Evolutionary conservation across 176 grass and related monocot species (phyloP).

Genomic region (Eremochloa ophiuroides): DNA sequence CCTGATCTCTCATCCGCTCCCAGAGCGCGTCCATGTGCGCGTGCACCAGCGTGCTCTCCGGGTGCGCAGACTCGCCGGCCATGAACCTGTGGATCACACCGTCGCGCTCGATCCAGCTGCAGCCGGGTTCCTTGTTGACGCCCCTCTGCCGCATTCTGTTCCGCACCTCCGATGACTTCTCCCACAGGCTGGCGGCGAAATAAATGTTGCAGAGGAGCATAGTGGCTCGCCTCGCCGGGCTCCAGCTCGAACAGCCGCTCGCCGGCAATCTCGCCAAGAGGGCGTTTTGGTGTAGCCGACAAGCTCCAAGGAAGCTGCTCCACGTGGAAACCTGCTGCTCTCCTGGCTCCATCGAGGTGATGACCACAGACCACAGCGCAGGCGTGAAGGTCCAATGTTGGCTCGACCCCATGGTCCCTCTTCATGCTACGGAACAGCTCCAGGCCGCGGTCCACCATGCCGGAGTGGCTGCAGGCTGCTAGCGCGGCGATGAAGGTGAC

Average conservation of each 20-base stretch:
- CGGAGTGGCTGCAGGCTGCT: slow-evolving; percentile 91
- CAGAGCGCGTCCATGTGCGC: slow-evolving; percentile 58
- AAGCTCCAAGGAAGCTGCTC: slow-evolving; percentile 79
- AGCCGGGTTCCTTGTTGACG: slow-evolving; percentile 75
- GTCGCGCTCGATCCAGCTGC: slow-evolving; percentile 80
- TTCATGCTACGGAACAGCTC: slow-evolving; percentile 68
- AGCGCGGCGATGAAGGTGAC: slow-evolving; percentile 81
- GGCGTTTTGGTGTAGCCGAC: slow-evolving; percentile 63
- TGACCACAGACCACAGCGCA: slow-evolving; percentile 70
- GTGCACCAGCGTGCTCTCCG: slow-evolving; percentile 58
- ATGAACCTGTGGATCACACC: slow-evolving; percentile 65
- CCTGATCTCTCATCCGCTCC: slow-evolving; percentile 68
- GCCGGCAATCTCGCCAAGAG: slow-evolving; percentile 61
- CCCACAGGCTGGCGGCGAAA: slow-evolving; percentile 54
- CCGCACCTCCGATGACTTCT: slow-evolving; percentile 52
- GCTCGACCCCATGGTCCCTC: slow-evolving; percentile 47
- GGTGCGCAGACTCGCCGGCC: slow-evolving; percentile 67
- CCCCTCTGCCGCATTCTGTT: slow-evolving; percentile 54
- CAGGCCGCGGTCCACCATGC: slow-evolving; percentile 57
- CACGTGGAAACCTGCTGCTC: slow-evolving; percentile 60
- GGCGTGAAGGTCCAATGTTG: slow-evolving; percentile 61
- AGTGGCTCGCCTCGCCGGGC: slow-evolving; percentile 80
- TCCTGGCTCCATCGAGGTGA: slow-evolving; percentile 41
- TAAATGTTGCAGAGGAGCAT: slow-evolving; percentile 97
- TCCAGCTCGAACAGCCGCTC: slow-evolving; percentile 75